A percentile compares a stretch with the other conserved stretches of the same genome.
phyloP scores from a whole-genome alignment of 2,329 filamentous ascomycete species.

The Penicillium olsonii region DNA sequence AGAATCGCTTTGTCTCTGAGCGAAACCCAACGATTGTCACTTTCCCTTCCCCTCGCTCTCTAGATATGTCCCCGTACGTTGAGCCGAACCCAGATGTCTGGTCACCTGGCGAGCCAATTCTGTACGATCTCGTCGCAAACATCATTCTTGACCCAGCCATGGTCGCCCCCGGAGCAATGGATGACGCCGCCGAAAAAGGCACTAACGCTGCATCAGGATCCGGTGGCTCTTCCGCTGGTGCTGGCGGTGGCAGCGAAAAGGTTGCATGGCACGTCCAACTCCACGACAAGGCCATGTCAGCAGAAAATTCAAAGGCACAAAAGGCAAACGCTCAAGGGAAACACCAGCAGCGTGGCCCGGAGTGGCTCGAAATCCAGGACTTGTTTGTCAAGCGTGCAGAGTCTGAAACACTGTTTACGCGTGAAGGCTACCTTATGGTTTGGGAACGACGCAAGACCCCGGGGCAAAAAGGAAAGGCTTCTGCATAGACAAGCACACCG shows the following conservation, averaged over 20 bases:
- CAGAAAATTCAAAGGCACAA: slow-evolving; percentile 36
- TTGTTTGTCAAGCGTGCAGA: slow-evolving; percentile 88
- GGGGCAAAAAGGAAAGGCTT: slow-evolving; percentile 41
- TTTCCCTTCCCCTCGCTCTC: slow-evolving; percentile 77
- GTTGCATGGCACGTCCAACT: slow-evolving; percentile 96
- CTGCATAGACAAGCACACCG: slow-evolving; percentile 7
- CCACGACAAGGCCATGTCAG: slow-evolving; percentile 66
- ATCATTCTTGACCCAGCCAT: slow-evolving; percentile 61
- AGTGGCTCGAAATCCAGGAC: slow-evolving; percentile 95
- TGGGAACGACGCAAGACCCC: slow-evolving; percentile 77
- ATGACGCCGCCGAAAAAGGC: slow-evolving; percentile 43
- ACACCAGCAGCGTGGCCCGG: slow-evolving; percentile 55
- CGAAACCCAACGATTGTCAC: slow-evolving; percentile 98
- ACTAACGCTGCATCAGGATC: slow-evolving; percentile 36
- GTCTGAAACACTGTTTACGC: slow-evolving; percentile 85
- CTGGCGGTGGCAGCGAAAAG: slow-evolving; percentile 86
- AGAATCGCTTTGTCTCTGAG: slow-evolving; percentile 95
- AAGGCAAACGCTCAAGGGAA: slow-evolving; percentile 27
- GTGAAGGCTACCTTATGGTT: slow-evolving; percentile 93
- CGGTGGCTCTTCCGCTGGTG: slow-evolving; percentile 53
- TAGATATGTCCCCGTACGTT: slow-evolving; percentile 88
- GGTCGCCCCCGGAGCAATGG: slow-evolving; percentile 66
- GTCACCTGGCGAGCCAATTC: slow-evolving; percentile 76
- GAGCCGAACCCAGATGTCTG: slow-evolving; percentile 77
- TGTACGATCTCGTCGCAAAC: slow-evolving; percentile 95